A percentile compares a stretch with the other conserved stretches of the same genome.
phyloP scores from a whole-genome alignment of 257 asterid species.

The Salvia splendens region DNA sequence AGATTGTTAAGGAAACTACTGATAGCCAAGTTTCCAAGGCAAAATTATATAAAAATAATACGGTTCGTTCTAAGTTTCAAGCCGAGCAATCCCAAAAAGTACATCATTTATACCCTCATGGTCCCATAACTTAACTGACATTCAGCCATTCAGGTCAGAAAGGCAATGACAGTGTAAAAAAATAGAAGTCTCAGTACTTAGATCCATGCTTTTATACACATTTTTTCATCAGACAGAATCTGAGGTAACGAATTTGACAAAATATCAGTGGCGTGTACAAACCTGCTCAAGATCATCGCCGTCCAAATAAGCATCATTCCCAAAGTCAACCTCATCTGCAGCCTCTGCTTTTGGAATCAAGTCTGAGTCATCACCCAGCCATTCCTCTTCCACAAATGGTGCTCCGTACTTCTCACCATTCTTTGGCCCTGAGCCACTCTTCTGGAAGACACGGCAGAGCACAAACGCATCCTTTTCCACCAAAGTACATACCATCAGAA shows the following conservation, averaged over 20 bases:
- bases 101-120: no score
- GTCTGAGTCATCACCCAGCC: conserved; percentile 72
- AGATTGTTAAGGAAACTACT: no score
- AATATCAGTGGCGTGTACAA: conserved; percentile 27
- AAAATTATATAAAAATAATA: no score
- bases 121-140: no score
- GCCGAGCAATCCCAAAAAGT: no score
- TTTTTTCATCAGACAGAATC: neutral
- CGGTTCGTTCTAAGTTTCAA: no score
- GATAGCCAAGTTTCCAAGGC: no score
- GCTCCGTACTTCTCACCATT: conserved; percentile 98
- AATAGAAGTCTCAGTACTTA: no score
- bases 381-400: conserved; percentile 84
- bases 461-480: conserved; percentile 73
- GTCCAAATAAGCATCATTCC: conserved; percentile 57
- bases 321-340: conserved; percentile 61
- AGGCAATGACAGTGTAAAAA: no score
- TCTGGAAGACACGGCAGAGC: conserved; percentile 87
- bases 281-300: conserved; percentile 86
- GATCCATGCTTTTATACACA: neutral
- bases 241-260: neutral
- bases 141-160: no score
- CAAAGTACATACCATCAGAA: conserved; percentile 22
- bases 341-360: conserved; percentile 48
- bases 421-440: conserved; percentile 98